Conservation (phyloP, 768 basidiomycete genomes). For the Suillus lakei region DNA sequence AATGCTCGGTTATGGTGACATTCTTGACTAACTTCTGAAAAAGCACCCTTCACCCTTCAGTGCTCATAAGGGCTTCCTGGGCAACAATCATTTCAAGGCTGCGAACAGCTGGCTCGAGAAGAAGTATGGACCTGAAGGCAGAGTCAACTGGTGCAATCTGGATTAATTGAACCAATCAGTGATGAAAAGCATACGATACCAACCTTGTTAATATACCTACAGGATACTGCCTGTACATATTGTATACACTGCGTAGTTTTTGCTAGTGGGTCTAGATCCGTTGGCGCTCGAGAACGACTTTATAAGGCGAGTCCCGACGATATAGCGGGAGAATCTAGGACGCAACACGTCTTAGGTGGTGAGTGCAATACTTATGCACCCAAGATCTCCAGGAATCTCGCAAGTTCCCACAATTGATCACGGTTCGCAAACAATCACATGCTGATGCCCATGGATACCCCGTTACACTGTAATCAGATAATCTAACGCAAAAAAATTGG, state of each 20-base stretch:
- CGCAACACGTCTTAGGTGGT: not conserved
- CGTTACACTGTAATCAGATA: not conserved
- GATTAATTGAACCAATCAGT: conserved; percentile 15
- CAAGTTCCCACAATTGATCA: not conserved
- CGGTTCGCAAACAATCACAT: conserved; percentile 2
- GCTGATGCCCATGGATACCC: not conserved
- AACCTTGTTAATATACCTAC: conserved; percentile 31
- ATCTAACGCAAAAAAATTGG: not conserved
- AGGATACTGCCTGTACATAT: conserved; percentile 24
- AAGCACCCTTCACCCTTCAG: conserved; percentile 88
- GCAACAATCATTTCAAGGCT: conserved; percentile 85
- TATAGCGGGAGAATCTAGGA: conserved; percentile 1
- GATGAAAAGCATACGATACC: conserved; percentile 18
- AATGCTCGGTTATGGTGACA: conserved; percentile 18
- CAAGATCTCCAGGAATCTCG: conserved; percentile 4
- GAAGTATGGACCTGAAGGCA: conserved; percentile 73
- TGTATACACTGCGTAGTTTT: conserved; percentile 9
- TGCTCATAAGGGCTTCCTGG: conserved; percentile 80
- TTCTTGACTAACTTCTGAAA: conserved; percentile 31
- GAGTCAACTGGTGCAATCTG: conserved; percentile 75
- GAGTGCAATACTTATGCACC: not conserved
- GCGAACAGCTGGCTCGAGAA: conserved; percentile 88
- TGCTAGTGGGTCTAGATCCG: not conserved
- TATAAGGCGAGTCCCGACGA: not conserved
- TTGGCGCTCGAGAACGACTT: not conserved